These are phyloP conservation scores for Leishmania guyanensis DNA, from an alignment of 208 protist species.

Conservation along the genomic window DNA sequence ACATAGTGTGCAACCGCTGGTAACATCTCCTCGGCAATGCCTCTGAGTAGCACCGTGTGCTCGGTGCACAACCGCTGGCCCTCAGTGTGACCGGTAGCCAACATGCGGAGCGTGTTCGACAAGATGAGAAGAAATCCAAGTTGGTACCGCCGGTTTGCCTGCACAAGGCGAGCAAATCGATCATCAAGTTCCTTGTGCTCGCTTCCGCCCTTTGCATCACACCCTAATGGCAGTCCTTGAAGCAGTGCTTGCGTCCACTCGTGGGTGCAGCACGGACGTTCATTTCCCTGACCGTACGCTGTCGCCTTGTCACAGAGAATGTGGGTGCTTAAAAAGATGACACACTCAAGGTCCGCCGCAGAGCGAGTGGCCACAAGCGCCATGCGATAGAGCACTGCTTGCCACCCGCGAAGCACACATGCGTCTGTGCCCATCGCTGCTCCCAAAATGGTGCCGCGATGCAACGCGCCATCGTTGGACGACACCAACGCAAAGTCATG, in stretches of 20 bases:
- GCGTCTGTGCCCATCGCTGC: not conserved
- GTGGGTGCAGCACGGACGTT: conserved; percentile 66
- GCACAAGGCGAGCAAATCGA: conserved; percentile 19
- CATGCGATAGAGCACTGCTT: conserved; percentile 55
- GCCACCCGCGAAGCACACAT: conserved; percentile 37
- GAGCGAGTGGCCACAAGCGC: conserved; percentile 31
- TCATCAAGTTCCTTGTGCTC: conserved; percentile 4
- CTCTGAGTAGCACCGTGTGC: conserved; percentile 41
- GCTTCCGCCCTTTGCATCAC: not conserved
- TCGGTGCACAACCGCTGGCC: conserved; percentile 53
- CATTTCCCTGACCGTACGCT: conserved; percentile 79
- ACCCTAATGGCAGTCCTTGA: conserved; percentile 14
- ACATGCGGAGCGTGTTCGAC: conserved; percentile 53
- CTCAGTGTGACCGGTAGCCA: conserved; percentile 32
- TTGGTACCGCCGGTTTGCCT: conserved; percentile 49
- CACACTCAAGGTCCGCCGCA: conserved; percentile 23
- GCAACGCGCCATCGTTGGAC: not conserved
- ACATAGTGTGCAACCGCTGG: conserved; percentile 45
- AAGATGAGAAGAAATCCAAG: conserved; percentile 67
- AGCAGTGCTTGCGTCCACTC: conserved; percentile 69
- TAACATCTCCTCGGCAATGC: conserved; percentile 38
- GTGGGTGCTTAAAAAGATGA: conserved; percentile 59
- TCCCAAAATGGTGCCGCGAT: not conserved
- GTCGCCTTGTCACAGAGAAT: conserved; percentile 66
- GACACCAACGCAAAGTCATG: not conserved